Evolutionary conservation across 192 early-diverging fungal genomes (phyloP).

Genomic region (Coemansia sp.): DNA sequence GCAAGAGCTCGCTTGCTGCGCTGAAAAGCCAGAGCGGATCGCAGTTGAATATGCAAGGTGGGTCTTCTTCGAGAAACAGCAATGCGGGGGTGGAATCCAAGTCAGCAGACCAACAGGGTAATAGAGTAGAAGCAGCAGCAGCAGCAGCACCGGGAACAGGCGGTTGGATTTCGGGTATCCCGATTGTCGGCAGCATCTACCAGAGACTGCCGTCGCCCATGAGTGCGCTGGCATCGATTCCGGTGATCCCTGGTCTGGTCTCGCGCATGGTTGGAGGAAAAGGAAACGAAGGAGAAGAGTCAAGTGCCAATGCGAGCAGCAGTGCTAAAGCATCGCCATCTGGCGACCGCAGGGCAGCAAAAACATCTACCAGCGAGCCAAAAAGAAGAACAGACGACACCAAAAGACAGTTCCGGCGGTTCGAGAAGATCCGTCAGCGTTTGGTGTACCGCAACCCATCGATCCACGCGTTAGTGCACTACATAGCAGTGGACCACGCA

Average conservation of each 20-base stretch:
- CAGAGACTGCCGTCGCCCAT: slow-evolving; percentile 32
- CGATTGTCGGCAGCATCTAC: slow-evolving; percentile 36
- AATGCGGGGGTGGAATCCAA: not conserved
- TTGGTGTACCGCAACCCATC: slow-evolving; percentile 58
- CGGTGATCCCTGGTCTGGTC: slow-evolving; percentile 31
- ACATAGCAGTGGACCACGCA: slow-evolving; percentile 81
- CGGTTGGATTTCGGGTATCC: slow-evolving; percentile 40
- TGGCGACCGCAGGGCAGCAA: not conserved
- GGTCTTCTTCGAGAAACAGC: too few species aligned
- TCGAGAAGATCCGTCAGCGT: slow-evolving; percentile 43
- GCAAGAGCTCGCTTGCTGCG: slow-evolving; percentile 23
- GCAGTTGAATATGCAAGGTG: not conserved
- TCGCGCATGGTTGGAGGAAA: slow-evolving; percentile 25
- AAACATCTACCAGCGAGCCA: not conserved
- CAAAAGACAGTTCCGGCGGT: slow-evolving; percentile 35
- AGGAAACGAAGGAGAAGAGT: not conserved
- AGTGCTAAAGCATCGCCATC: not conserved
- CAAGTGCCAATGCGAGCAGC: too few species aligned
- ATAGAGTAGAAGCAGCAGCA: not conserved
- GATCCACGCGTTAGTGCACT: slow-evolving; percentile 74
- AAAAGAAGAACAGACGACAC: slow-evolving; percentile 16
- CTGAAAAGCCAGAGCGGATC: slow-evolving; percentile 1
- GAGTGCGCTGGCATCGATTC: slow-evolving; percentile 19
- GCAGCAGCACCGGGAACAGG: not conserved
- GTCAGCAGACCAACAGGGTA: not conserved